Percentiles rank a stretch among this genome's conserved stretches.
Evolutionary conservation across 1,284 basidiomycete genomes (phyloP).

Genomic region (Moniliophthora roreri): DNA sequence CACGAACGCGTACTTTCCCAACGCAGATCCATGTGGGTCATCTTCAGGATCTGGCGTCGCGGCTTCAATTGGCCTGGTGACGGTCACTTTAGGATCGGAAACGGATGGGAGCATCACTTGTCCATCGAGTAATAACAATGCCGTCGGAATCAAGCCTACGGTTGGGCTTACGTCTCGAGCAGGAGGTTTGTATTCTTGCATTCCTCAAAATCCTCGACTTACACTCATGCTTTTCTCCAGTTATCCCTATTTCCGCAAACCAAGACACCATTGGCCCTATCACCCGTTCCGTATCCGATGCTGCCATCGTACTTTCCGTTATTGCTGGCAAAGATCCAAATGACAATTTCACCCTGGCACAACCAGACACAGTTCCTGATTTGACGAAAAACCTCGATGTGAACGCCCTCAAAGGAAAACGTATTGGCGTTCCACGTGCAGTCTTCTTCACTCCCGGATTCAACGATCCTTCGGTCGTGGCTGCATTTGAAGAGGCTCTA

Average conservation of each 20-base stretch:
- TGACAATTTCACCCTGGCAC: slow-evolving; percentile 61
- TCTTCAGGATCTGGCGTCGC: slow-evolving; percentile 66
- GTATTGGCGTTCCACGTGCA: slow-evolving; percentile 58
- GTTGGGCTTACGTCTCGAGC: slow-evolving; percentile 64
- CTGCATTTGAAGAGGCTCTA: slow-evolving; percentile 51
- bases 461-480: slow-evolving; percentile 40
- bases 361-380: slow-evolving; percentile 54
- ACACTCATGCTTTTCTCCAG: slow-evolving; percentile 26
- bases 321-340: slow-evolving; percentile 61
- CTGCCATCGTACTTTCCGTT: slow-evolving; percentile 54
- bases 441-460: slow-evolving; percentile 45
- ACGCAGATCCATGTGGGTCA: slow-evolving; percentile 63
- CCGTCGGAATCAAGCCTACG: slow-evolving; percentile 62
- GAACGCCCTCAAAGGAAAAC: slow-evolving; percentile 51
- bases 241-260: slow-evolving; percentile 59
- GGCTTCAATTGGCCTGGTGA: slow-evolving; percentile 59
- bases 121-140: slow-evolving; percentile 50
- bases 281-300: slow-evolving; percentile 57
- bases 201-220: not conserved
- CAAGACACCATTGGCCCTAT: slow-evolving; percentile 70
- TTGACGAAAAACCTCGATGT: slow-evolving; percentile 51
- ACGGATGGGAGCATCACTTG: slow-evolving; percentile 66
- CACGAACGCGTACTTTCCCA: slow-evolving; percentile 58
- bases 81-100: slow-evolving; percentile 61
- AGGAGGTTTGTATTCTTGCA: slow-evolving; percentile 41